These are phyloP conservation scores for Colletotrichum lini DNA, from an alignment of 2,329 filamentous ascomycete species.

Conservation along the genomic window DNA sequence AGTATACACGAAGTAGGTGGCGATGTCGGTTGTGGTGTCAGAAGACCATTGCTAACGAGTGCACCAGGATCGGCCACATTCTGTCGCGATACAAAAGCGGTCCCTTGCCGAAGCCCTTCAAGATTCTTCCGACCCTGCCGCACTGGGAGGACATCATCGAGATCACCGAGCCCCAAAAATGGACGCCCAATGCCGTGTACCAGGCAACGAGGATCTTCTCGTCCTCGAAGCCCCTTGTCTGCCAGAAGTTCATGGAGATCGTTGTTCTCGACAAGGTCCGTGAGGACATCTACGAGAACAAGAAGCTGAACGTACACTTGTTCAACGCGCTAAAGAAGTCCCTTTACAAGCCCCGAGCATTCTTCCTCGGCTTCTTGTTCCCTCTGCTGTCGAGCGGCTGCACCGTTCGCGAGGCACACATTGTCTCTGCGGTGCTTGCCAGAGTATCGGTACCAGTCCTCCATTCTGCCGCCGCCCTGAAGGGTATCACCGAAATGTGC, in stretches of 20 bases:
- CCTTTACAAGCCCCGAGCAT: conserved; percentile 93
- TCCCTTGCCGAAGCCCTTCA: conserved; percentile 97
- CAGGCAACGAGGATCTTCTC: conserved; percentile 95
- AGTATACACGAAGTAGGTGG: conserved; percentile 85
- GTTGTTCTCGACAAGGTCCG: conserved; percentile 92
- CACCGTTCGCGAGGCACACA: conserved; percentile 91
- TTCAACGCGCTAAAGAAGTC: conserved; percentile 95
- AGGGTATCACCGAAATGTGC: conserved; percentile 89
- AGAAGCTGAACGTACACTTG: conserved; percentile 95
- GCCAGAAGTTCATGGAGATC: conserved; percentile 88
- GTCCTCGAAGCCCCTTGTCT: conserved; percentile 83
- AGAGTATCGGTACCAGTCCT: conserved; percentile 90
- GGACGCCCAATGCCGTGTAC: conserved; percentile 84
- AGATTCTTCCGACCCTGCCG: conserved; percentile 92
- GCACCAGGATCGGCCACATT: conserved; percentile 81
- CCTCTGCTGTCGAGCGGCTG: conserved; percentile 89
- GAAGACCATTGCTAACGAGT: conserved; percentile 35
- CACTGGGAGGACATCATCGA: conserved; percentile 92
- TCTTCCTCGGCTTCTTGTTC: conserved; percentile 91
- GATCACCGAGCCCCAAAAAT: conserved; percentile 83
- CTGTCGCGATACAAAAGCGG: conserved; percentile 95
- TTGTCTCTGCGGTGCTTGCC: conserved; percentile 88
- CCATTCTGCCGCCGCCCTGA: conserved; percentile 91
- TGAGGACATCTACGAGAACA: conserved; percentile 92
- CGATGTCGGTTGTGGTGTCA: not conserved